These are phyloP conservation scores for Diaporthe nobilis DNA, from an alignment of 2,329 filamentous ascomycete species.

Conservation along the genomic window DNA sequence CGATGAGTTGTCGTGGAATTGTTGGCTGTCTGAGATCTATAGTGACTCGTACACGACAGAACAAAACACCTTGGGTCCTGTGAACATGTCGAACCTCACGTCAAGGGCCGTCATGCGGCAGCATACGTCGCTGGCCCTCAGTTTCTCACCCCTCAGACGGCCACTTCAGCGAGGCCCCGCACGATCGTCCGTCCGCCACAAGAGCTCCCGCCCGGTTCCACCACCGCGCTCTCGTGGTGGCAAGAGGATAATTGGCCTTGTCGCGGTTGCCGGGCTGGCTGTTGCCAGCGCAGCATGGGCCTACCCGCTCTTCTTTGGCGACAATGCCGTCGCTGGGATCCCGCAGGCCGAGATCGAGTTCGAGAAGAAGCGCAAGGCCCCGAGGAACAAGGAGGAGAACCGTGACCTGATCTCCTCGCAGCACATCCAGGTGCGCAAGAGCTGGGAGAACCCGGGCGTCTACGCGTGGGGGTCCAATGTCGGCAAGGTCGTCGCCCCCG, in stretches of 20 bases:
- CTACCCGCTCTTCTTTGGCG: slow-evolving; percentile 40
- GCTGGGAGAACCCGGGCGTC: slow-evolving; percentile 86
- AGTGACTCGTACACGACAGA: slow-evolving; percentile 6
- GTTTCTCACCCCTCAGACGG: not conserved
- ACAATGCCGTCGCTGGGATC: slow-evolving; percentile 41
- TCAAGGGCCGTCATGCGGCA: slow-evolving; percentile 37
- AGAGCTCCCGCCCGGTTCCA: slow-evolving; percentile 32
- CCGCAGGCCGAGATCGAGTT: slow-evolving; percentile 72
- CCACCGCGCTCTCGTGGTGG: slow-evolving; percentile 23
- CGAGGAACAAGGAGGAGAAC: slow-evolving; percentile 77
- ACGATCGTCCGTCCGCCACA: slow-evolving; percentile 29
- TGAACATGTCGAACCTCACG: slow-evolving; percentile 34
- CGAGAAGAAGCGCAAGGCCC: slow-evolving; percentile 73
- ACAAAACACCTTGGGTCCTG: not conserved
- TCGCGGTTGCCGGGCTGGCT: slow-evolving; percentile 21
- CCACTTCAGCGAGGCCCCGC: slow-evolving; percentile 16
- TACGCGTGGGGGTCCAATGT: slow-evolving; percentile 95
- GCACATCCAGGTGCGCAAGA: slow-evolving; percentile 88
- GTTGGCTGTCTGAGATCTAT: not conserved
- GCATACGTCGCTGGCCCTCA: slow-evolving; percentile 20
- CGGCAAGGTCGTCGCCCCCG: slow-evolving; percentile 87
- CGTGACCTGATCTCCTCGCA: slow-evolving; percentile 85
- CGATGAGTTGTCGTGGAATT: not conserved
- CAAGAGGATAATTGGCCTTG: slow-evolving; percentile 19
- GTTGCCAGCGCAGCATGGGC: slow-evolving; percentile 33